These are phyloP conservation scores for Hypoxylon subgilvum DNA, from an alignment of 495 filamentous ascomycete species.

Conservation along the genomic window DNA sequence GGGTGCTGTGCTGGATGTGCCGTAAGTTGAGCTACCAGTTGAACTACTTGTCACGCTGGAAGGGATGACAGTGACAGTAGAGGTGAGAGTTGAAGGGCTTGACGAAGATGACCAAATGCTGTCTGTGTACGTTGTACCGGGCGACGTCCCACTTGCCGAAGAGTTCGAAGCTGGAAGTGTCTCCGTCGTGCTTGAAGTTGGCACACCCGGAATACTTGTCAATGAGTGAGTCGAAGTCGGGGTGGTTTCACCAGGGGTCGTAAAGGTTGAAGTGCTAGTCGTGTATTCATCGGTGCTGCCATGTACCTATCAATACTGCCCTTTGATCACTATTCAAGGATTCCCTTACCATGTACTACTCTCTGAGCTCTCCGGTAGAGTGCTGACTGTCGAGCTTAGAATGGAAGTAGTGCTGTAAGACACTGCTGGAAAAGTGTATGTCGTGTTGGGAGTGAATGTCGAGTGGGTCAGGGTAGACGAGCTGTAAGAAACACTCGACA, in stretches of 20 bases:
- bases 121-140: conserved; percentile 3
- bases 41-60: conserved; percentile 10
- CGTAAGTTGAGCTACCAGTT: conserved; percentile 11
- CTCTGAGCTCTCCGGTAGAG: neutral
- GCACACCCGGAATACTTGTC: neutral
- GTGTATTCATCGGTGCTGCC: conserved; percentile 24
- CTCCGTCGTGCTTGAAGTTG: neutral
- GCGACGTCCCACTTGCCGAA: neutral
- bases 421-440: neutral
- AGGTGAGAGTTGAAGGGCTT: conserved; percentile 12
- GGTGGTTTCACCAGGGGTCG: neutral
- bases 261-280: neutral
- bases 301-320: no score
- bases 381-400: conserved; percentile 5
- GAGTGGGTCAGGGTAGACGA: conserved; percentile 1
- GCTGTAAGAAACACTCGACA: conserved; percentile 3
- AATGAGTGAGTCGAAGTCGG: neutral
- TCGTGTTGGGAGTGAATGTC: neutral
- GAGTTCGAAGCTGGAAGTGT: neutral
- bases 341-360: conserved; percentile 30
- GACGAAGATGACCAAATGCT: conserved; percentile 1
- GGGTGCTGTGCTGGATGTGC: conserved; percentile 13
- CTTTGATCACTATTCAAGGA: no score
- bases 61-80: conserved; percentile 19
- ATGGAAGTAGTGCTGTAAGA: conserved; percentile 5